phyloP scores from a whole-genome alignment of 1,284 basidiomycete species.

The Jaminaea rosea region DNA sequence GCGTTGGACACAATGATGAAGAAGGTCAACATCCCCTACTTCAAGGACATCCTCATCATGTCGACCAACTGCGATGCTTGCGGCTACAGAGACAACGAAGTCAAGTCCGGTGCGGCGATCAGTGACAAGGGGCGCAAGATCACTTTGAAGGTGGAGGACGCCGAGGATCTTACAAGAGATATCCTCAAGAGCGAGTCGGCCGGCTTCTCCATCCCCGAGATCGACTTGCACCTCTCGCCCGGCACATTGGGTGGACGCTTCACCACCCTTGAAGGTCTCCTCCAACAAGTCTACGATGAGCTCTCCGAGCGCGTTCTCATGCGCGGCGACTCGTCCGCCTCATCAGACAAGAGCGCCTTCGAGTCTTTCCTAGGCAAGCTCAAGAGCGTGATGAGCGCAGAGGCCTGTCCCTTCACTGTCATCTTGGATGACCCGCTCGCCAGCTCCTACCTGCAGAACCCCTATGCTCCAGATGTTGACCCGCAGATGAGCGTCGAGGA shows the following conservation, averaged over 20 bases:
- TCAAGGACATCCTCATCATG: slow-evolving; percentile 99
- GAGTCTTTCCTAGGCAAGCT: slow-evolving; percentile 66
- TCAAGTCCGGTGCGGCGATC: slow-evolving; percentile 86
- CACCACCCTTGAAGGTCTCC: slow-evolving; percentile 90
- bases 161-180: slow-evolving; percentile 86
- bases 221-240: slow-evolving; percentile 80
- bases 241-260: slow-evolving; percentile 97
- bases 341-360: slow-evolving; percentile 15
- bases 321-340: slow-evolving; percentile 57
- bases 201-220: slow-evolving; percentile 83
- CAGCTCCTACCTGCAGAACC: slow-evolving; percentile 91
- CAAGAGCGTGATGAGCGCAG: slow-evolving; percentile 36
- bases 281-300: slow-evolving; percentile 92
- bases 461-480: slow-evolving; percentile 57
- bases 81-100: slow-evolving; percentile 94
- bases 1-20: slow-evolving; percentile 84
- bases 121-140: slow-evolving; percentile 76
- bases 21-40: slow-evolving; percentile 93
- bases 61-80: slow-evolving; percentile 91
- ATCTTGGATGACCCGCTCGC: slow-evolving; percentile 91
- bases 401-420: slow-evolving; percentile 56
- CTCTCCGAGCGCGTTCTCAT: slow-evolving; percentile 81
- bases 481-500: slow-evolving; percentile 54
- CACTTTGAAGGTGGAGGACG: slow-evolving; percentile 79
- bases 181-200: slow-evolving; percentile 65